Evolutionary conservation across 805 yeast genomes (phyloP).

Genomic region (Ogataea nitratoaversa): DNA sequence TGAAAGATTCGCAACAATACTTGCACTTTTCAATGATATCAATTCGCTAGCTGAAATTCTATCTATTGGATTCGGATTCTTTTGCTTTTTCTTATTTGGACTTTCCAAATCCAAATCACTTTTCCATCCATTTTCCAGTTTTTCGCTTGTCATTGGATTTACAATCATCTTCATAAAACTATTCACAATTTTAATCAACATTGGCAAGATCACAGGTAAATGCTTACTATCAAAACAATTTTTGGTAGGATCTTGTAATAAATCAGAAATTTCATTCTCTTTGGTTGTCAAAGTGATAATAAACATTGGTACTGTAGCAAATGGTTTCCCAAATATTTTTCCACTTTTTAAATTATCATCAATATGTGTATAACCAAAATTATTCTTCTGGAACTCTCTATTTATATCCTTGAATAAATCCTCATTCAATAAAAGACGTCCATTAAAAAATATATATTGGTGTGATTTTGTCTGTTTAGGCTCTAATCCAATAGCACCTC

Average conservation of each 20-base stretch:
- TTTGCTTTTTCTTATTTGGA: background rate
- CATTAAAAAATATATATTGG: slow-evolving; percentile 46
- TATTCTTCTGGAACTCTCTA: slow-evolving; percentile 21
- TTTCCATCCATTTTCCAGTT: background rate
- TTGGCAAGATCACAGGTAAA: slow-evolving; percentile 25
- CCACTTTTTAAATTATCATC: slow-evolving; percentile 11
- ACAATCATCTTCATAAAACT: slow-evolving; percentile 1
- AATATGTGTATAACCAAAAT: slow-evolving; percentile 10
- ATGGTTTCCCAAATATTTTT: slow-evolving; percentile 31
- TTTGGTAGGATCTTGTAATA: slow-evolving; percentile 39
- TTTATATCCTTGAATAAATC: slow-evolving; percentile 21
- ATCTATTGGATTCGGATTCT: background rate
- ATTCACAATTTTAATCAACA: slow-evolving; percentile 30
- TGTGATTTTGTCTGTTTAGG: slow-evolving; percentile 33
- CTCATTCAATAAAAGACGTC: slow-evolving; percentile 27
- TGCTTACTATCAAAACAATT: slow-evolving; percentile 24
- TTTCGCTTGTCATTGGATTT: slow-evolving; percentile 1
- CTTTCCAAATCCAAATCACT: background rate
- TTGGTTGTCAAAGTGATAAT: slow-evolving; percentile 27
- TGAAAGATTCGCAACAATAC: slow-evolving; percentile 3
- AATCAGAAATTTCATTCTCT: slow-evolving; percentile 27
- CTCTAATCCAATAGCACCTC: slow-evolving; percentile 36
- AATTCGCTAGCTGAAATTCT: background rate
- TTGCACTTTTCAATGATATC: slow-evolving; percentile 2
- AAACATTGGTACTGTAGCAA: slow-evolving; percentile 35